Conservation (phyloP, 192 early-diverging fungal genomes). For the Backusella tarrabulga region DNA sequence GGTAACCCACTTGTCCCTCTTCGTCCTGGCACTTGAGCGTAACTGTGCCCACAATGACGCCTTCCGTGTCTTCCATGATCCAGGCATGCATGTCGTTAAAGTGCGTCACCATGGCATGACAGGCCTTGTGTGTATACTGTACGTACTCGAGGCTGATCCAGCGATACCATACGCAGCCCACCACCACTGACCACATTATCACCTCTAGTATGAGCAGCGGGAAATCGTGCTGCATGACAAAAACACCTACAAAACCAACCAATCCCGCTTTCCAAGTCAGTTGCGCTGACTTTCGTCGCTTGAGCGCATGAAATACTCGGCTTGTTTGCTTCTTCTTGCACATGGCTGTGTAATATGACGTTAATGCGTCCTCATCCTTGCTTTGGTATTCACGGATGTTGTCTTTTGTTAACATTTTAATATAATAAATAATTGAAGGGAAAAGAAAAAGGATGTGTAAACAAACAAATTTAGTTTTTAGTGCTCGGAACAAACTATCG, state of each 20-base stretch:
- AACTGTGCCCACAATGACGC: conserved; percentile 4
- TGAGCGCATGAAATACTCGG: background rate
- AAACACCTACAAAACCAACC: background rate
- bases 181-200: background rate
- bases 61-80: conserved; percentile 11
- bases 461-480: background rate
- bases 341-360: background rate
- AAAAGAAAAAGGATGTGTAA: background rate
- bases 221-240: background rate
- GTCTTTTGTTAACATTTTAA: background rate
- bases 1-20: conserved; percentile 18
- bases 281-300: background rate
- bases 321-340: background rate
- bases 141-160: conserved; percentile 1
- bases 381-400: conserved; percentile 13
- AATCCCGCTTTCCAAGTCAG: conserved; percentile 12
- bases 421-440: background rate
- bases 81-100: background rate
- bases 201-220: background rate
- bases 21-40: background rate
- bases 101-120: background rate
- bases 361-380: background rate
- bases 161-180: conserved; percentile 9
- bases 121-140: background rate
- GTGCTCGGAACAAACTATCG: background rate